Percentiles rank a stretch among this genome's conserved stretches.
Conservation (phyloP, 2,329 filamentous ascomycete species). For the Fragosphaeria purpurea region DNA sequence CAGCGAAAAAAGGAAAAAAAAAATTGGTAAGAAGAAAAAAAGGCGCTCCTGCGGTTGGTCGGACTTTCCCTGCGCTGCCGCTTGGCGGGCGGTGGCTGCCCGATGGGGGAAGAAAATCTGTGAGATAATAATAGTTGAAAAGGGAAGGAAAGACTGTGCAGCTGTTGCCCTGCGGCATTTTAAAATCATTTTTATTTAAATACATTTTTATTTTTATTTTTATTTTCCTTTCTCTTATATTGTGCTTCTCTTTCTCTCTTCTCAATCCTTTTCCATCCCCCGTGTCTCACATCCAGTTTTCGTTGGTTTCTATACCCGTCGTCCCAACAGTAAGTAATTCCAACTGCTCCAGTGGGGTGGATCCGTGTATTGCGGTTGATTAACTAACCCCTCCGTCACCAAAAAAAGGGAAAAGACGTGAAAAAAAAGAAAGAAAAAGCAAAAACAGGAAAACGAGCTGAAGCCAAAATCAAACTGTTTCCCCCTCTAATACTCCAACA, state of each 20-base stretch:
- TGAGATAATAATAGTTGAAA: no score
- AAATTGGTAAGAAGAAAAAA: slow-evolving; percentile 2
- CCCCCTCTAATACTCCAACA: not conserved
- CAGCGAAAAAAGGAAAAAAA: not conserved
- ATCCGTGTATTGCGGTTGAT: not conserved
- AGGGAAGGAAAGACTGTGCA: not conserved
- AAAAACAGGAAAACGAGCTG: not conserved
- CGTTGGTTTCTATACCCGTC: not conserved
- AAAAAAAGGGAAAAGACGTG: not conserved
- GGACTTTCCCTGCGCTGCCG: not conserved
- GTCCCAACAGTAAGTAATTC: not conserved
- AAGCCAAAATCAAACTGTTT: not conserved
- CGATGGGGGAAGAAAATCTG: no score
- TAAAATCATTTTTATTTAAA: no score
- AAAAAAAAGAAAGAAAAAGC: slow-evolving; percentile 3
- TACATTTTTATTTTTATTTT: no score
- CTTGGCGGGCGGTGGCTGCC: no score
- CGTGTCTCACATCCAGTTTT: not conserved
- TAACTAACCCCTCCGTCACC: slow-evolving; percentile 10
- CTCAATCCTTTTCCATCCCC: no score
- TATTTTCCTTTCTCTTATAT: no score
- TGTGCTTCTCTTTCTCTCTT: no score
- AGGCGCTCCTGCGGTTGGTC: not conserved
- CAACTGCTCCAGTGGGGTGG: slow-evolving; percentile 5
- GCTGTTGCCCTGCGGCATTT: not conserved